A percentile compares a stretch with the other conserved stretches of the same genome.
phyloP scores from a whole-genome alignment of 495 filamentous ascomycete species.

The Aspergillus ellipticus region DNA sequence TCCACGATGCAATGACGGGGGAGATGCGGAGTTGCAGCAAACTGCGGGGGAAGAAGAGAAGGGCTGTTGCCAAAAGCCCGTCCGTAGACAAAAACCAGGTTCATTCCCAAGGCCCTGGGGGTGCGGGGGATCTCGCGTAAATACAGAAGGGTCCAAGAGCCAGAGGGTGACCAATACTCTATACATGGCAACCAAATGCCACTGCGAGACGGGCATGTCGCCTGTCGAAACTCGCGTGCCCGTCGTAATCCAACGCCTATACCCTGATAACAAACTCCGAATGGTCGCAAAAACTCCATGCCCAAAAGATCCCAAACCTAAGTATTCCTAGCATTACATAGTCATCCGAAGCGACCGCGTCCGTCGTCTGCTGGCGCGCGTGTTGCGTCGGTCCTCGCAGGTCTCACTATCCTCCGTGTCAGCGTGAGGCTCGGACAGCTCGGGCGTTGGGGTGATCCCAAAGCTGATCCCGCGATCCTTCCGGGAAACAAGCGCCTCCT shows the following conservation, averaged over 20 bases:
- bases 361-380: slow-evolving; percentile 34
- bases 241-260: not conserved
- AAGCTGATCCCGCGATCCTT: slow-evolving; percentile 41
- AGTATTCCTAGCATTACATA: slow-evolving; percentile 29
- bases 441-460: slow-evolving; percentile 36
- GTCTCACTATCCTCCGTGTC: slow-evolving; percentile 38
- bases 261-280: not conserved
- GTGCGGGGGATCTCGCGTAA: not conserved
- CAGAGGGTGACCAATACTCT: not conserved
- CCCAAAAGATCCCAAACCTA: slow-evolving; percentile 2
- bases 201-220: too few species aligned
- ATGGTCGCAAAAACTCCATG: slow-evolving; percentile 1
- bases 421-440: slow-evolving; percentile 36
- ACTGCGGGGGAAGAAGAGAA: slow-evolving; percentile 3
- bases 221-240: not conserved
- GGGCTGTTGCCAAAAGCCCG: not conserved
- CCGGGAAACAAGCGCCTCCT: slow-evolving; percentile 57
- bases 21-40: slow-evolving; percentile 5
- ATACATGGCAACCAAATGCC: not conserved
- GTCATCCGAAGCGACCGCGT: slow-evolving; percentile 37
- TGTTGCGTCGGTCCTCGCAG: slow-evolving; percentile 30
- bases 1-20: not conserved
- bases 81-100: not conserved
- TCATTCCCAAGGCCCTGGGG: not conserved
- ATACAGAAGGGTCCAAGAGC: not conserved